Evolutionary conservation across 2,329 filamentous ascomycete genomes (phyloP), one percentile per base, ranked within the genome.

Genomic region (Aspergillus sp.): DNA sequence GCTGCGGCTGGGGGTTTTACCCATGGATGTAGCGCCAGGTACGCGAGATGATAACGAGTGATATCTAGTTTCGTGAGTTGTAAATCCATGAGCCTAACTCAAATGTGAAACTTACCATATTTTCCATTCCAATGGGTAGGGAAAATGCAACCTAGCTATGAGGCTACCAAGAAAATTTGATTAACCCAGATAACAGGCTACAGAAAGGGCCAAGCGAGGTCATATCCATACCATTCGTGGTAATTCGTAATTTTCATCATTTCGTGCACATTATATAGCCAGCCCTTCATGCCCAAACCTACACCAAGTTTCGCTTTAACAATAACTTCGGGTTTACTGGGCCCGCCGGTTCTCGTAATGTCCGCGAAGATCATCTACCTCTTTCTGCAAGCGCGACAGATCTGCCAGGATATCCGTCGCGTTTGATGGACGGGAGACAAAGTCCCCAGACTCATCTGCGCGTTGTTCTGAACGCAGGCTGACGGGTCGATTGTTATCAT

Each of bases 391-490:
- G 20, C 86, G 86, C 47, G 85, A 83, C 55, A 93, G 74, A 70
- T 93, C 89, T 1, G 88, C 88, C 63, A 93, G 73, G 58, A 93
- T 90, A 67, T 89, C 84, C 42, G 74, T 72, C 1, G 77, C 75
- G 52, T 76, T 73, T 9, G 76, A 76, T 63, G 56, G 78, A 69
- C 68, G 78, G 69, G 64, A 65, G 30, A 70, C 57, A 33, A 70
- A 59, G 41, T 59, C 49, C 44, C n/a, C 56, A 2, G 44, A 17
- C 4, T 40, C 40, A 3, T 50, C 40, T 49, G 33, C 22, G 12
- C 62, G 60, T 40, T 66, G 66, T 22, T 67, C 60, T 5, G 63
- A 52, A 48, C 56, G 52, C 24, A 62, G 54, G 30, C 61, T 61
- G 2, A 46, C 33, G 13, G 62, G 61, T 20, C 63, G 61, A 20